Conservation (phyloP, 2,329 filamentous ascomycete genomes). For the Scytalidium sp. region DNA sequence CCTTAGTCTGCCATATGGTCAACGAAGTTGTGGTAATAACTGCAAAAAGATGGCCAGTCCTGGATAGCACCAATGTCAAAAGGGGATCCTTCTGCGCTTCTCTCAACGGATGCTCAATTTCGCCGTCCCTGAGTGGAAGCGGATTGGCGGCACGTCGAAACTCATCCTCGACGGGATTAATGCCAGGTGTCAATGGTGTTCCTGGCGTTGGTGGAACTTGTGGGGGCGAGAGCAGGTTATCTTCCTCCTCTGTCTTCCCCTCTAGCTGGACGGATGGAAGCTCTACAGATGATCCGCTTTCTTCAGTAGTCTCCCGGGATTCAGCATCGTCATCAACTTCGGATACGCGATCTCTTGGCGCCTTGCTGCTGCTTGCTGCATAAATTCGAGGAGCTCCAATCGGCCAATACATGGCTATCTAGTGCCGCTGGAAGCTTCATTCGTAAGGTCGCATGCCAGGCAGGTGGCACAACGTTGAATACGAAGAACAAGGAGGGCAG, state of each 20-base stretch:
- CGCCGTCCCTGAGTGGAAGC: slow-evolving; percentile 9
- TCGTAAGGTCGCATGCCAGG: slow-evolving; percentile 29
- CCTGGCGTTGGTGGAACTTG: slow-evolving; percentile 40
- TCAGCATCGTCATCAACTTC: slow-evolving; percentile 61
- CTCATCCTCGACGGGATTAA: slow-evolving; percentile 57
- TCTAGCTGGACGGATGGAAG: slow-evolving; percentile 20
- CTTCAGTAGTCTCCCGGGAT: slow-evolving; percentile 31
- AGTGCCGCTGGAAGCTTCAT: slow-evolving; percentile 27
- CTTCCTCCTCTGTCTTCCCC: slow-evolving; percentile 14
- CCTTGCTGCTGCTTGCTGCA: slow-evolving; percentile 68
- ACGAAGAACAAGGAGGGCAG: neutral
- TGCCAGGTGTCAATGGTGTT: slow-evolving; percentile 55
- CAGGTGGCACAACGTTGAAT: slow-evolving; percentile 13
- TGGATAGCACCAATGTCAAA: slow-evolving; percentile 71
- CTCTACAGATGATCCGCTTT: slow-evolving; percentile 28
- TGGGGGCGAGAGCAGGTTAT: slow-evolving; percentile 15
- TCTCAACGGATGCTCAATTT: slow-evolving; percentile 4
- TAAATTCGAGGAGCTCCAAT: slow-evolving; percentile 81
- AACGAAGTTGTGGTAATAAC: slow-evolving; percentile 82
- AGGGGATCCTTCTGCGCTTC: slow-evolving; percentile 57
- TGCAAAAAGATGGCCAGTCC: slow-evolving; percentile 80
- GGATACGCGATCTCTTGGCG: slow-evolving; percentile 45
- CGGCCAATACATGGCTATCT: slow-evolving; percentile 80
- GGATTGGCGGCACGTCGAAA: slow-evolving; percentile 22
- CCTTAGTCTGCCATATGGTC: slow-evolving; percentile 96